Evolutionary conservation across 495 filamentous ascomycete genomes (phyloP).

Genomic region (Neurospora sp.): DNA sequence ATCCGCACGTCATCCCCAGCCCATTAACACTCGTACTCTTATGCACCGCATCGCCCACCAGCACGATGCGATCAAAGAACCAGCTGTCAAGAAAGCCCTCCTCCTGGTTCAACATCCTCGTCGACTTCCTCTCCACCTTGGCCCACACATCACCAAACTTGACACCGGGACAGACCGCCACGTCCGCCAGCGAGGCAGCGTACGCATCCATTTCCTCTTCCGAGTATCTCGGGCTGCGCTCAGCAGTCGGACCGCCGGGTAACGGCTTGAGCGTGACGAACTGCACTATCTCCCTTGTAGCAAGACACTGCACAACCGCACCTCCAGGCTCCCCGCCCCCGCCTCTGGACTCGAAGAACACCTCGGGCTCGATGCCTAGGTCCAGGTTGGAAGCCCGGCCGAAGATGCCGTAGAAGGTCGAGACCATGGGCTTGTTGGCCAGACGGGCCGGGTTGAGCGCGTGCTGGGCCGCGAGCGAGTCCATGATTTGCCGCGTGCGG

Average conservation of each 20-base stretch:
- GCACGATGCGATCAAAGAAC: slow-evolving; percentile 29
- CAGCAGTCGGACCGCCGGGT: background rate
- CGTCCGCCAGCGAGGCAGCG: background rate
- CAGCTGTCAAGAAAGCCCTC: slow-evolving; percentile 31
- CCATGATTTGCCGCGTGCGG: slow-evolving; percentile 30
- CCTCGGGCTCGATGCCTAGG: background rate
- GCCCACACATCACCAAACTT: background rate
- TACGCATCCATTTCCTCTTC: background rate
- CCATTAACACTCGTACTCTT: slow-evolving; percentile 13
- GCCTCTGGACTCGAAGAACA: background rate
- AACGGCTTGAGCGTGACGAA: background rate
- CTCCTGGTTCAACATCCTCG: slow-evolving; percentile 25
- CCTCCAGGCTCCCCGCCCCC: background rate
- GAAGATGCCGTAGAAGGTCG: background rate
- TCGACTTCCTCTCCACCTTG: background rate
- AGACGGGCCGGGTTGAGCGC: background rate
- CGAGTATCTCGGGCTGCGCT: background rate
- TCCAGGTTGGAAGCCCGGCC: background rate
- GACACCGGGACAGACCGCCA: background rate
- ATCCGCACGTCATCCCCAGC: background rate
- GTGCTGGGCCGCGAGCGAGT: slow-evolving; percentile 15
- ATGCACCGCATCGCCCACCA: slow-evolving; percentile 35
- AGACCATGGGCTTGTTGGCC: background rate
- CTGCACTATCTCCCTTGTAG: background rate
- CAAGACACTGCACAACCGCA: background rate